Base-by-base conservation (phyloP, 306 rosid species). In the Begonia peltatifolia region DNA sequence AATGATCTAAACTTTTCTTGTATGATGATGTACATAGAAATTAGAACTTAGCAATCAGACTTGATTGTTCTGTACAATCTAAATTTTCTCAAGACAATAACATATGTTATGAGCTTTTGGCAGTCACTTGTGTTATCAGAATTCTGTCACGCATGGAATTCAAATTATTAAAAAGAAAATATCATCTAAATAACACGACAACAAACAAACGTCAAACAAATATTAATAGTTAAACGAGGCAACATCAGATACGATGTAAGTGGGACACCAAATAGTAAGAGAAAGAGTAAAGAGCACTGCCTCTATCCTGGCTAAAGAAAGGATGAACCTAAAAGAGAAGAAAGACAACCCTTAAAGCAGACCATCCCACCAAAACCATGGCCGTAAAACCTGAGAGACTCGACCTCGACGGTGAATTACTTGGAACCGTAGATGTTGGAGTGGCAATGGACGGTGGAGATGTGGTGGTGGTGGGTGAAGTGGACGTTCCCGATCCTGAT, bases 271-370 rank as follows among this genome's bases (percentile, higher is more conserved):
- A 18, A 50, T 18, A 14, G 14, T 6, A 46, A 53, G 10, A 47
- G 66, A 67, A 58, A 18, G n/a, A 14, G 54, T 48, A 12, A 46
- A 61, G 14, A 73, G 94, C 97, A 78, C 94, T 80, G 97, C 82
- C 97, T 85, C 90, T 78, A 61, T 38, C 92, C 97, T 69, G 84
- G 71, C 87, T 12, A 55, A 36, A 42, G 6, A 44, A 20, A 14
- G 30, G 11, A 11, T 25, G 4, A 13, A 3, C 41, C 64, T 54
- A 74, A 4, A 41, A 58, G 50, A 68, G 41, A 56, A 46, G 44
- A 71, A 63, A 46, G 63, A 62, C 52, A 59, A 14, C 54, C 12
- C 12, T 14, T 4, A 35, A 48, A 10, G 66, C 62, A 60, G 70
- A 50, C 71, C 66, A 53, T 56, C 55, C 48, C 38, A 66, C 9